phyloP scores from a whole-genome alignment of 75 land plant genomes.

The Pinus albicaulis region DNA sequence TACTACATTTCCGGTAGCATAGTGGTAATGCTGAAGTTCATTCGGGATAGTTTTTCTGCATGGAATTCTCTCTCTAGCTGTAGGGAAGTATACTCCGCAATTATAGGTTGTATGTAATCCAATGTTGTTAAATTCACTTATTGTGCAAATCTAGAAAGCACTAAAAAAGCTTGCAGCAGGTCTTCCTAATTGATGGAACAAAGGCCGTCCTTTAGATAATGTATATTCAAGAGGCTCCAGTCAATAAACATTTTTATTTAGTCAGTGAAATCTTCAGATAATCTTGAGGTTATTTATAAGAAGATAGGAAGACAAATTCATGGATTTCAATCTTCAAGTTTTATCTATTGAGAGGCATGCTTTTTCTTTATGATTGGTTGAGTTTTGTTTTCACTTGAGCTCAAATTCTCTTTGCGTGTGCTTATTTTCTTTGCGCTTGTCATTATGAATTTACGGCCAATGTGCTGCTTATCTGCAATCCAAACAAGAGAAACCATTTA shows the following conservation, averaged over 20 bases:
- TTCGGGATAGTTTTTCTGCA: too few relatives aligned
- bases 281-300: background rate
- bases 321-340: background rate
- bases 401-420: too few relatives aligned
- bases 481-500: too few relatives aligned
- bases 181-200: background rate
- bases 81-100: background rate
- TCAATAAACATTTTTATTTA: background rate
- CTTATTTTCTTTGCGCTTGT: too few relatives aligned
- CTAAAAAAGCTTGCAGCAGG: background rate
- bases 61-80: too few relatives aligned
- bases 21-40: too few relatives aligned
- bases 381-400: background rate
- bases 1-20: too few relatives aligned
- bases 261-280: background rate
- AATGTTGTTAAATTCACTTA: background rate
- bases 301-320: background rate
- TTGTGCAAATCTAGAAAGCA: background rate
- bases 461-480: too few relatives aligned
- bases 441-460: too few relatives aligned
- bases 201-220: background rate
- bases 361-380: background rate
- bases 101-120: background rate
- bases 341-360: background rate
- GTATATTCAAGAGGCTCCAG: background rate